These are phyloP conservation scores for Aspergillus vadensis DNA, from an alignment of 2,329 filamentous ascomycete genomes.

Conservation along the genomic window DNA sequence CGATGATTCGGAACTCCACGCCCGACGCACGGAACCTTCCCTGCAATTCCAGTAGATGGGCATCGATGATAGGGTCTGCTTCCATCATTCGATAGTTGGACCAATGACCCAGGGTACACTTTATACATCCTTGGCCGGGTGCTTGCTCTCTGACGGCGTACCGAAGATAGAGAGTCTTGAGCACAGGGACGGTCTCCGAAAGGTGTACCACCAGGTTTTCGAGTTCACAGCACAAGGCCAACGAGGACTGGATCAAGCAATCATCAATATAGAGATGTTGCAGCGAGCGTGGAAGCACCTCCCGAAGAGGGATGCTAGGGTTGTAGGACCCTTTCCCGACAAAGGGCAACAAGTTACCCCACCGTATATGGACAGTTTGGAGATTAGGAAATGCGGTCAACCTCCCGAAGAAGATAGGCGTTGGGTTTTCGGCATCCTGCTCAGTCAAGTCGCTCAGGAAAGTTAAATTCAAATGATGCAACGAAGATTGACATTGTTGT, in stretches of 20 bases:
- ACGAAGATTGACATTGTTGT: not conserved
- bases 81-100: too few relatives aligned
- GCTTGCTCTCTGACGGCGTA: not conserved
- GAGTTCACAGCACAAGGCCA: not conserved
- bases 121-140: not conserved
- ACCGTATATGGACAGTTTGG: not conserved
- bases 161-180: not conserved
- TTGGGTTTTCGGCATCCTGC: not conserved
- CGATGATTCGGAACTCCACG: not conserved
- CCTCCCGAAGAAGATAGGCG: not conserved
- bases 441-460: not conserved
- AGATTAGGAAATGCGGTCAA: not conserved
- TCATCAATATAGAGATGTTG: not conserved
- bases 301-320: not conserved
- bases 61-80: too few relatives aligned
- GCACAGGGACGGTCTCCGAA: not conserved
- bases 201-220: not conserved
- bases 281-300: not conserved
- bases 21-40: not conserved
- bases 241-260: not conserved
- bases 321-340: not conserved
- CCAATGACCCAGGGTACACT: not conserved
- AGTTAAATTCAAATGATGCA: not conserved
- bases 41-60: not conserved
- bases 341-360: not conserved